Evolutionary conservation across 192 early-diverging fungal species (phyloP).

Genomic region (Coemansia sp.): DNA sequence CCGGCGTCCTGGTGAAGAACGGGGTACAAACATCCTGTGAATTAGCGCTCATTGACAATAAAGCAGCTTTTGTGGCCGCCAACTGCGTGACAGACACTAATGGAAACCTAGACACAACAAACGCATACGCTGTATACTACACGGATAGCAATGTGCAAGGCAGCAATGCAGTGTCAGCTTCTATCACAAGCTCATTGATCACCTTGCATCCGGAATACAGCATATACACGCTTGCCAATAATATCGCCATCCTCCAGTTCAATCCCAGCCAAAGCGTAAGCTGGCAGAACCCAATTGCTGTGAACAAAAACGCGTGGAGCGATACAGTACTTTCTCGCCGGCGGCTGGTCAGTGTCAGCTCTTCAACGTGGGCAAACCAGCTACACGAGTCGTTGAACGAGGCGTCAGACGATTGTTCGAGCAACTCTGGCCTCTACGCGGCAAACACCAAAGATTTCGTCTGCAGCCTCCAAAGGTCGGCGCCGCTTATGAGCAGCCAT

Average conservation of each 20-base stretch:
- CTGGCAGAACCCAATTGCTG: slow-evolving; percentile 25
- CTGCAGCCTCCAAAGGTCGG: slow-evolving; percentile 17
- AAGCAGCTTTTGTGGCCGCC: slow-evolving; percentile 38
- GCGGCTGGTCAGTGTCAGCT: neutral
- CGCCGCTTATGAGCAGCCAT: slow-evolving; percentile 2
- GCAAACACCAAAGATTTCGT: slow-evolving; percentile 24
- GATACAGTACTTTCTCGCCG: slow-evolving; percentile 19
- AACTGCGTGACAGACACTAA: slow-evolving; percentile 28
- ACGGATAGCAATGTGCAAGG: neutral
- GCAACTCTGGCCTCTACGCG: slow-evolving; percentile 11
- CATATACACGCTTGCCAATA: slow-evolving; percentile 32
- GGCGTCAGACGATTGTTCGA: slow-evolving; percentile 3
- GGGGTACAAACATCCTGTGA: slow-evolving; percentile 42
- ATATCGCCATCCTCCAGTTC: slow-evolving; percentile 29
- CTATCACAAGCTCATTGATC: slow-evolving; percentile 11
- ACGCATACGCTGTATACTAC: slow-evolving; percentile 22
- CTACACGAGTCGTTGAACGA: neutral
- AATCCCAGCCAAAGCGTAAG: slow-evolving; percentile 6
- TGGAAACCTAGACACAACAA: slow-evolving; percentile 14
- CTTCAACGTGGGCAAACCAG: slow-evolving; percentile 4
- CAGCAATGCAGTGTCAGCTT: slow-evolving; percentile 5
- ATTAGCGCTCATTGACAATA: slow-evolving; percentile 40
- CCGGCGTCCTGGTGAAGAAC: slow-evolving; percentile 35
- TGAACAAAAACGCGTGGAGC: slow-evolving; percentile 20
- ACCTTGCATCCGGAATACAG: slow-evolving; percentile 30